A percentile compares a stretch with the other conserved stretches of the same genome.
These are phyloP conservation scores for Yamadazyma pseudoaaseri DNA, from an alignment of 1,139 yeast genomes.

Conservation along the genomic window DNA sequence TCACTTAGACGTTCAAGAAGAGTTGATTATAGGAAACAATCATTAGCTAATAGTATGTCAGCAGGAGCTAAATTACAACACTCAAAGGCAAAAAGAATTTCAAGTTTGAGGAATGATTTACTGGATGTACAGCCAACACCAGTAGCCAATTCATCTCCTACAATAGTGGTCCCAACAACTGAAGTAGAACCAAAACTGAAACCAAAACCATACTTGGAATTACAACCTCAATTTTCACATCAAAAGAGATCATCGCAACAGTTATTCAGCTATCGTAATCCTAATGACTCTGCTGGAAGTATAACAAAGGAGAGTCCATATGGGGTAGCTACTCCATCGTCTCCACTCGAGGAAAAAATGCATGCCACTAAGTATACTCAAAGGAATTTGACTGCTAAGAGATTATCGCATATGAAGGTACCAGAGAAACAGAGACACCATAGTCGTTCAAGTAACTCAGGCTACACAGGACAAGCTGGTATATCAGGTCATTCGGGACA, in stretches of 20 bases:
- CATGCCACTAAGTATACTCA: conserved; percentile 16
- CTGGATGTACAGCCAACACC: conserved; percentile 9
- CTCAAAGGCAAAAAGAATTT: conserved; percentile 30
- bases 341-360: conserved; percentile 17
- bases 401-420: conserved; percentile 17
- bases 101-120: conserved; percentile 31
- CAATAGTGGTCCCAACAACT: background rate
- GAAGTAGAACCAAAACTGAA: background rate
- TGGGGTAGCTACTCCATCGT: conserved; percentile 15
- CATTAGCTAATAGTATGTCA: conserved; percentile 5
- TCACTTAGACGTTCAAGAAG: conserved; percentile 42
- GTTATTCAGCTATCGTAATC: conserved; percentile 14
- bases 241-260: conserved; percentile 14
- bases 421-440: conserved; percentile 2
- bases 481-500: background rate
- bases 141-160: background rate
- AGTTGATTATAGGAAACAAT: conserved; percentile 37
- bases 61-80: conserved; percentile 31
- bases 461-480: no score
- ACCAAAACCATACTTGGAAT: background rate
- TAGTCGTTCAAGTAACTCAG: no score
- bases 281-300: conserved; percentile 12
- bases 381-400: conserved; percentile 18
- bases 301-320: conserved; percentile 16
- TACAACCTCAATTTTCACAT: conserved; percentile 4